Base-by-base conservation (phyloP, 1,284 basidiomycete species). In the Ceratobasidium sp. region DNA sequence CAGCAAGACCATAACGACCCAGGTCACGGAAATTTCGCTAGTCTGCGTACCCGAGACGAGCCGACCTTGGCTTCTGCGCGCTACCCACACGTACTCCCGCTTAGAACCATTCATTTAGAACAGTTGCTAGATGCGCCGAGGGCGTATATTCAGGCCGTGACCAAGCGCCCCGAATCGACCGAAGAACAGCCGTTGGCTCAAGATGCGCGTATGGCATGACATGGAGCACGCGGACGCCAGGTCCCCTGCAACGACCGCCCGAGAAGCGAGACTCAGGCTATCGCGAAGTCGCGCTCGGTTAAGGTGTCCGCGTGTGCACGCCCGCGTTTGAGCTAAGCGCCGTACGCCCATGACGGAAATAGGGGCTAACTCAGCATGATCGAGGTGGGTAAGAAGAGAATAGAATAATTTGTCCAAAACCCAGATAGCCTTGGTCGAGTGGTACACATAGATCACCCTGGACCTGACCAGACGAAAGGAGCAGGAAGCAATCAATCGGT, bases 201-300 rank as follows among this genome's bases (percentile, higher is more conserved):
- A 22, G 25, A 65, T n/a, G 29, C n/a, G 29, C 44, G 37, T 13
- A 67, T 67, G 49, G 29, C 65, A 37, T 13, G 59, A 67, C 49
- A 15, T 22, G 25, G 43, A 66, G 49, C 64, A 49, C 64, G 29
- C 52, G 49, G 19, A 52, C 49, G 32, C 46, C n/a, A 32, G 46
- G 46, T 52, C 22, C 19, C 11, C 13, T 37, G 59, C 32, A n/a
- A 13, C 34, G 19, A 37, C 34, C 6, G 59, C 43, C 44, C 37
- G 34, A 32, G 69, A 61, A 46, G 11, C 69, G 71, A 74, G 43
- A 40, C 15, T 64, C 59, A 59, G 61, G 32, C 37, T 19, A 64
- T 52, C 71, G 71, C 71, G 71, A 74, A 74, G 43, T 46, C 40
- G 59, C 19, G 2, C 59, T 74, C 71, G 71, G 71, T 65, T 74